Evolutionary conservation across 306 rosid genomes (phyloP).

Genomic region (Dicorynia guianensis): DNA sequence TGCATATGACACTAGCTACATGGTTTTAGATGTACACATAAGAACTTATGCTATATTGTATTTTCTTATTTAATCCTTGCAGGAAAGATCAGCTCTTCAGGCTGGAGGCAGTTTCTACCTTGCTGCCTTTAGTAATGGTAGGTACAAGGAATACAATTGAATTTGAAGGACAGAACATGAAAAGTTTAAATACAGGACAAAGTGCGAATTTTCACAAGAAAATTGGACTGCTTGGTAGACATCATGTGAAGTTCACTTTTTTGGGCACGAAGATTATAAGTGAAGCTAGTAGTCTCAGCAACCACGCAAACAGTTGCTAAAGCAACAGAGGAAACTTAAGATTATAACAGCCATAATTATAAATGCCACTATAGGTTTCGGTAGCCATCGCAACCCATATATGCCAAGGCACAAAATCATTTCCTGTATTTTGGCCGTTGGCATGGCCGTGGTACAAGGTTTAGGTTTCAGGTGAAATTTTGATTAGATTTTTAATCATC

Average conservation of each 20-base stretch:
- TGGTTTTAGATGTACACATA: background rate
- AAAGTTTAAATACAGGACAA: background rate
- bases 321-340: too few species aligned
- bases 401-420: background rate
- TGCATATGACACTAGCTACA: background rate
- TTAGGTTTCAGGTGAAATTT: background rate
- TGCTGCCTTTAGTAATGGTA: constrained; percentile 47
- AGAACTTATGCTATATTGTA: constrained; percentile 13
- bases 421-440: background rate
- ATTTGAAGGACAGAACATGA: constrained; percentile 1
- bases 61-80: constrained; percentile 21
- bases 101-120: constrained; percentile 51
- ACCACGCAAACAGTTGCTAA: too few species aligned
- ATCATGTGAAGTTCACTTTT: background rate
- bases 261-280: background rate
- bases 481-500: background rate
- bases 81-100: constrained; percentile 45
- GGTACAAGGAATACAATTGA: background rate
- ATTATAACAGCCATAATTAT: too few species aligned
- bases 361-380: too few species aligned
- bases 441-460: background rate
- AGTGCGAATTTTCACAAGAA: constrained; percentile 18
- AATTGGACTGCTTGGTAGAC: background rate
- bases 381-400: background rate
- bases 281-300: too few species aligned